Conservation (phyloP, 805 yeast species). For the Hanseniaspora meyeri region DNA sequence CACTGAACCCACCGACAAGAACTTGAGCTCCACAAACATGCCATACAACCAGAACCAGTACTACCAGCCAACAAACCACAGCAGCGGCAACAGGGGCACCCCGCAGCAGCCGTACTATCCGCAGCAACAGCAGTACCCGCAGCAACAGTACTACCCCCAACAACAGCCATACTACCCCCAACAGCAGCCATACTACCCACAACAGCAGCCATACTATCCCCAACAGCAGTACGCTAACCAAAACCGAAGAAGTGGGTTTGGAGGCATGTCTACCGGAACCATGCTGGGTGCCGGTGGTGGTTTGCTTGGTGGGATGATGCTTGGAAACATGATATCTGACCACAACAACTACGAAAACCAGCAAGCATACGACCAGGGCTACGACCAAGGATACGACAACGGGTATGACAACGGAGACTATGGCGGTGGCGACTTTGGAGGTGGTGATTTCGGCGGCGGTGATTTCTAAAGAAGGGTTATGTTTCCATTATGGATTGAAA, state of each 20-base stretch:
- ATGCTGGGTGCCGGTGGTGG: slow-evolving; percentile 47
- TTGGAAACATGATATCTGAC: slow-evolving; percentile 31
- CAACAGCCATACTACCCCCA: slow-evolving; percentile 15
- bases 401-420: slow-evolving; percentile 23
- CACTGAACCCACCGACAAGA: slow-evolving; percentile 25
- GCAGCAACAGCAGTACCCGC: slow-evolving; percentile 12
- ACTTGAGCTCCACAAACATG: neutral
- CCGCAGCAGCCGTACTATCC: slow-evolving; percentile 14
- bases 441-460: slow-evolving; percentile 23
- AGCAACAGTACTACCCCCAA: slow-evolving; percentile 20
- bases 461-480: slow-evolving; percentile 6
- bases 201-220: slow-evolving; percentile 16
- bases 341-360: slow-evolving; percentile 28
- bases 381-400: slow-evolving; percentile 17
- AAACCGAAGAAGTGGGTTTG: slow-evolving; percentile 23
- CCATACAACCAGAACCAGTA: neutral
- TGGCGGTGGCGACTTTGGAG: slow-evolving; percentile 25
- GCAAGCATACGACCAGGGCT: slow-evolving; percentile 17
- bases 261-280: slow-evolving; percentile 29
- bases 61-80: slow-evolving; percentile 14
- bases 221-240: slow-evolving; percentile 17
- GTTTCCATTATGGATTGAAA: too few species aligned
- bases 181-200: neutral
- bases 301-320: slow-evolving; percentile 46
- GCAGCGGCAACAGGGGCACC: slow-evolving; percentile 11